Base-by-base conservation (phyloP, 129 eudicot species). In the Saposhnikovia divaricata region DNA sequence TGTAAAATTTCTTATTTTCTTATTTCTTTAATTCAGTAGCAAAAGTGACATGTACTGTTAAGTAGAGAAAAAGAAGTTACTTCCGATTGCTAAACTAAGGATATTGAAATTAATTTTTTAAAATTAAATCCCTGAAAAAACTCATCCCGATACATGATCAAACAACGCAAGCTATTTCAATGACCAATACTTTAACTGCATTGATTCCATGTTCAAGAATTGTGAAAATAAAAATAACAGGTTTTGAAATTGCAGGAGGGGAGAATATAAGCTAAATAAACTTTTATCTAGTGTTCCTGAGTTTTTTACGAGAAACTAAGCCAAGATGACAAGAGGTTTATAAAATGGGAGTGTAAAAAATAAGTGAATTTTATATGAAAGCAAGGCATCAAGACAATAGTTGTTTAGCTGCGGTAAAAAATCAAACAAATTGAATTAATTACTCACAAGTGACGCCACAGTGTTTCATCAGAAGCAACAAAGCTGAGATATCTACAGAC, bases 401-500 rank as follows among this genome's bases (percentile, higher is more conserved):
- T 47, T 71, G 48, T 14, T 37, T 37, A 37, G 44, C 14, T 18
- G 23, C 18, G 12, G 25, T 10, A 16, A 44, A 14, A 21, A 21
- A 38, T 8, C 1, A 27, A 74, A 44, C 53, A 42, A 74, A 74
- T 14, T 15, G 5, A 47, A 72, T 42, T 10, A 48, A 43, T 28
- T 69, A 94, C 98, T 94, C 83, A 94, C 98, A 94, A 83, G 83
- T 93, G 88, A 80, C 93, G 94, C 98, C 98, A 94, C 83, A 94
- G 85, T 63, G 93, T 82, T 59, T 94, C 98, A 69, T 92, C 98
- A 13, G 97, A 82, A 78, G 98, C 91, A 42, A 85, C 92, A 82
- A 81, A 82, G 43, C 86, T 92, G n/a, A 94, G 80, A 80, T 92
- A 92, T 76, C 88, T 89, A 81, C 98, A 94, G 28, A 94, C 98